Base-by-base conservation (phyloP, 169 alveolate species). In the Cyclospora cayetanensis region DNA sequence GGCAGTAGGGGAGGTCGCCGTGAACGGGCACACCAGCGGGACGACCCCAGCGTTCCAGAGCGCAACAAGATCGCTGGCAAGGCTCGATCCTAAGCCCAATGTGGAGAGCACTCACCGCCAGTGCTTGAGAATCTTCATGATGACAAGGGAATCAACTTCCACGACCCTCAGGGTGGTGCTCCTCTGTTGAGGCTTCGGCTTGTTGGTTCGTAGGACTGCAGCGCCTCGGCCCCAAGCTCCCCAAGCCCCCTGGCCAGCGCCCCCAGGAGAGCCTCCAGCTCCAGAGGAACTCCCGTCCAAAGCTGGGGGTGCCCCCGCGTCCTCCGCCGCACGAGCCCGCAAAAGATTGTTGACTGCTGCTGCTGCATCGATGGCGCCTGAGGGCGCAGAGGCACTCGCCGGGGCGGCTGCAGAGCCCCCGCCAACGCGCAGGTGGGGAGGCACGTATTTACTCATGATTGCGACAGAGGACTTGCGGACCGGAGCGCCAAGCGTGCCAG, bases 41-140 rank as follows among this genome's bases (percentile, higher is more conserved):
- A n/a, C n/a, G n/a, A n/a, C n/a, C n/a, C n/a, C n/a, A n/a, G n/a
- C n/a, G n/a, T n/a, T n/a, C n/a, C n/a, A n/a, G n/a, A n/a, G n/a
- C n/a, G n/a, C n/a, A n/a, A n/a, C n/a, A n/a, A n/a, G n/a, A n/a
- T n/a, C n/a, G n/a, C n/a, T n/a, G n/a, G n/a, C n/a, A n/a, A n/a
- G n/a, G n/a, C 80, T 68, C 29, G 35, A 63, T 39, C 74, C 74
- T 63, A 20, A 63, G 31, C 31, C 74, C 74, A 27, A 63, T 25
- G 68, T 55, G 15, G 20, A 31, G 25, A n/a, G 2, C 2, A 22
- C 15, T 18, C 31, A 68, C 80, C 80, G 2, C 80, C 98, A 96
- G 87, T 96, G 98, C 74, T 96, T 96, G 22, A 96, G 82, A 18
- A 96, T 96, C 80, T 96, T 96, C 55, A 96, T 80, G 41, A 96